Evolutionary conservation across 306 rosid species (phyloP).

Genomic region (Spatholobus suberectus): DNA sequence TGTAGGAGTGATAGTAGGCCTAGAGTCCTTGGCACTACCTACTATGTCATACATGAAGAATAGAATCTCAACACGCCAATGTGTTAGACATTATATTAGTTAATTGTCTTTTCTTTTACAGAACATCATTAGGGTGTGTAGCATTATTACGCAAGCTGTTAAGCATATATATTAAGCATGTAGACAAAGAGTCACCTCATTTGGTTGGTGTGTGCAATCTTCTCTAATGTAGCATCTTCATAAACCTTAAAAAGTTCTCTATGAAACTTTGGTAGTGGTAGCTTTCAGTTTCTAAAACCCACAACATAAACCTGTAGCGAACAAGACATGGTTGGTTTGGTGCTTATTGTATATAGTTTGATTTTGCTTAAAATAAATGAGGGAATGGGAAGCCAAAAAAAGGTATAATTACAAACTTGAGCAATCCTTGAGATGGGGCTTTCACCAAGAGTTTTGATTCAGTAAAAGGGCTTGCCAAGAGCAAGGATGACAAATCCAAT

Average conservation of each 20-base stretch:
- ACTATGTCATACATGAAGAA: slow-evolving; percentile 45
- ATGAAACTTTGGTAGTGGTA: slow-evolving; percentile 54
- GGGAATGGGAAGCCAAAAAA: no score
- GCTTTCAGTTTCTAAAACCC: slow-evolving; percentile 67
- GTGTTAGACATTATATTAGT: slow-evolving; percentile 37
- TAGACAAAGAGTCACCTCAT: slow-evolving; percentile 57
- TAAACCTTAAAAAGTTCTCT: slow-evolving; percentile 66
- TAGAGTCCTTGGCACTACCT: slow-evolving; percentile 51
- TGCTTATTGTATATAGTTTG: neutral
- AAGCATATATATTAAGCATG: slow-evolving; percentile 25
- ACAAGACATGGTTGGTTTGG: neutral
- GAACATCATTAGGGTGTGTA: slow-evolving; percentile 36
- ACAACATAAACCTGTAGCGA: slow-evolving; percentile 68
- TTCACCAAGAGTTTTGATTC: slow-evolving; percentile 57
- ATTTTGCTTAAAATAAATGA: neutral
- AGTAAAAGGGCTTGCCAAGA: slow-evolving; percentile 79
- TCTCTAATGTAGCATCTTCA: slow-evolving; percentile 51
- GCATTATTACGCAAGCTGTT: slow-evolving; percentile 30
- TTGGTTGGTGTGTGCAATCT: slow-evolving; percentile 72
- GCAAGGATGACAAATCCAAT: slow-evolving; percentile 64
- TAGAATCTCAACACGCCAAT: slow-evolving; percentile 53
- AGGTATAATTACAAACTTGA: no score
- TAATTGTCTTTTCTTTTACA: slow-evolving; percentile 33
- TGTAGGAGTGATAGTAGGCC: slow-evolving; percentile 55
- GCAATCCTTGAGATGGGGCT: slow-evolving; percentile 63